Base-by-base conservation (phyloP, 176 grass and related monocot genomes). In the Guadua angustifolia region DNA sequence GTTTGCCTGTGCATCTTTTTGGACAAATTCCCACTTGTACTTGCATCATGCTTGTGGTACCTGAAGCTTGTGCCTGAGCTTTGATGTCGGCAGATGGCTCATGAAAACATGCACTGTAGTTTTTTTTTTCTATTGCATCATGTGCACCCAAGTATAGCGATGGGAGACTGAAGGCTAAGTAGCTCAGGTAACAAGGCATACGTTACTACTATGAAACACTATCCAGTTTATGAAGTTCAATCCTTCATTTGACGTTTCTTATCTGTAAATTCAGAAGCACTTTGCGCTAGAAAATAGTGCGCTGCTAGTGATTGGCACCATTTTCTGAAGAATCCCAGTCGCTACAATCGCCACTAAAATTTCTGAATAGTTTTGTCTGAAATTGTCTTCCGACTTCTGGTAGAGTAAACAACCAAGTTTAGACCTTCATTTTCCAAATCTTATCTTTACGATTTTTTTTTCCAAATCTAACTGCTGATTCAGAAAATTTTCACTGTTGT, bases 41-140 rank as follows among this genome's bases (percentile, higher is more conserved):
- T 60, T 36, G 51, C 26, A 78, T 78, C 83, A 78, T 79, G 52
- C 42, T 26, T 62, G 45, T 71, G 68, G 64, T 32, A 53, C 56
- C 70, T 74, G 36, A 1, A 70, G 15, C 25, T 13, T 50, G 60
- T 55, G 9, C 46, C 55, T 49, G 32, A 40, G 39, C 2, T 46
- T 58, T 58, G 50, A 72, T 21, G 26, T 5, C 38, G 15, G 51
- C 15, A 71, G 38, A 71, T 7, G 38, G 9, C 7, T 66, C 19
- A 21, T 38, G 44, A 51, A 59, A 53, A 50, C 68, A 25, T 50
- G 56, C 18, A 51, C 9, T 61, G 18, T 66, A 51, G 29, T 71
- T 50, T 73, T 8, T 64, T 42, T 53, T 29, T 1, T 29, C 1
- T 70, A 29, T 46, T 19, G 21, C 66, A 59, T 43, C 64, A 69